Evolutionary conservation across 2,329 filamentous ascomycete genomes (phyloP), one percentile per base, ranked within the genome.

Genomic region (Blumeriella jaapii): DNA sequence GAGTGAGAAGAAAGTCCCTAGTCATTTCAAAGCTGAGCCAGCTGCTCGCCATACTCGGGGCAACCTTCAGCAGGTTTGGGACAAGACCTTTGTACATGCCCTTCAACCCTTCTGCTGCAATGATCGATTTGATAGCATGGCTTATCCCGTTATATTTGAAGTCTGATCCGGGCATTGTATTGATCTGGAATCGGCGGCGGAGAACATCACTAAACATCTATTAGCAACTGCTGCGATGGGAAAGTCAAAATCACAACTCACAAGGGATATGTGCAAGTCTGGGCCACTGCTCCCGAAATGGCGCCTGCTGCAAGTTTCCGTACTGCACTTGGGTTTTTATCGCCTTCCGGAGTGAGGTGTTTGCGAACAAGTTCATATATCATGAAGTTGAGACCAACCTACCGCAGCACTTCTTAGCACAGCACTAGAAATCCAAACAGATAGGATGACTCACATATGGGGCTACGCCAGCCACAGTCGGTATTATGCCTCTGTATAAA

Each of bases 241-340:
- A n/a, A n/a, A 8, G 15, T 17, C 31, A 39, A 22, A 24, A 33
- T 7, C 19, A 17, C 6, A 25, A 64, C 82, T 71, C 62, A 93
- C 82, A 98, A 95, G 42, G 91, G 91, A 61, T 98, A 98, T 54
- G 91, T 98, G 69, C 82, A 94, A 2, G 89, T 96, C 59, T 98
- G 91, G 26, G 91, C 91, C 34, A 98, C 82, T 17, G 85, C 91
- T 24, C 91, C 91, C n/a, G 87, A 94, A 34, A 96, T 74, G 10
- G 91, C 91, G 38, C 91, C 91, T 3, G 91, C 89, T 17, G 78
- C 70, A 26, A 98, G 68, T 57, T 96, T 98, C 35, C 89, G 77
- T 34, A 74, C 59, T 1, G 84, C 73, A 42, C 67, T 76, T 0
- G 91, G 91, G 47, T 93, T 84, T 54, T 82, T 72, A 44, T 94